Percentiles rank a stretch among this genome's conserved stretches.
Evolutionary conservation across 208 protist genomes (phyloP).

Genomic region (Acanthamoeba royreba): DNA sequence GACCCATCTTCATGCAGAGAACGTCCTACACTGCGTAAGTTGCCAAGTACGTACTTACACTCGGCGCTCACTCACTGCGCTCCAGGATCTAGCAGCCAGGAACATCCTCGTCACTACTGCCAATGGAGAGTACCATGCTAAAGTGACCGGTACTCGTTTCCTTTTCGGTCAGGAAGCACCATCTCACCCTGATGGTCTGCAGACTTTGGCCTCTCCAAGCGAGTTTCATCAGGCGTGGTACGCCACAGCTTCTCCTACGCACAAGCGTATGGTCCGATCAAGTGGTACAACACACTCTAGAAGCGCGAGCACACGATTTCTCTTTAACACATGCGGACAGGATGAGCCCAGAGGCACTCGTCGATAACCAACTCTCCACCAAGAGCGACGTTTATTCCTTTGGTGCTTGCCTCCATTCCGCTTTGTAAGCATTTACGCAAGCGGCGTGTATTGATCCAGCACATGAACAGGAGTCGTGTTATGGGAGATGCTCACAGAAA

Average conservation of each 20-base stretch:
- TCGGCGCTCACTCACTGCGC: neutral
- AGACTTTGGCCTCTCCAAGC: slow-evolving; percentile 10
- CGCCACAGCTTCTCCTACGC: neutral
- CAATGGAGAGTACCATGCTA: neutral
- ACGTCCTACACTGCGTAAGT: neutral
- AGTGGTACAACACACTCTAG: neutral
- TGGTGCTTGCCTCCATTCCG: neutral
- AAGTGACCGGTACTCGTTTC: neutral
- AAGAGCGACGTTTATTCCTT: neutral
- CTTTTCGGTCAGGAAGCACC: neutral
- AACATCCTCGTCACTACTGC: neutral
- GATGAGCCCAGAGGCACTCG: neutral
- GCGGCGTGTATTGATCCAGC: neutral
- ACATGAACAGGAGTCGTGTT: neutral
- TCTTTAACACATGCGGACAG: neutral
- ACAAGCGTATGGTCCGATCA: neutral
- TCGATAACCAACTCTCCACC: neutral
- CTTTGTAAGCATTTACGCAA: neutral
- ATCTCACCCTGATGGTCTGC: neutral
- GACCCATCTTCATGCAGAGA: neutral
- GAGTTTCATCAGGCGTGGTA: neutral
- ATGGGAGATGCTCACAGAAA: neutral
- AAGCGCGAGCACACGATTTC: neutral
- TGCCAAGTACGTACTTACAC: neutral
- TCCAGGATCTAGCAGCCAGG: neutral